These are phyloP conservation scores for Verticillium isaacii DNA, from an alignment of 2,329 filamentous ascomycete genomes.

Conservation along the genomic window DNA sequence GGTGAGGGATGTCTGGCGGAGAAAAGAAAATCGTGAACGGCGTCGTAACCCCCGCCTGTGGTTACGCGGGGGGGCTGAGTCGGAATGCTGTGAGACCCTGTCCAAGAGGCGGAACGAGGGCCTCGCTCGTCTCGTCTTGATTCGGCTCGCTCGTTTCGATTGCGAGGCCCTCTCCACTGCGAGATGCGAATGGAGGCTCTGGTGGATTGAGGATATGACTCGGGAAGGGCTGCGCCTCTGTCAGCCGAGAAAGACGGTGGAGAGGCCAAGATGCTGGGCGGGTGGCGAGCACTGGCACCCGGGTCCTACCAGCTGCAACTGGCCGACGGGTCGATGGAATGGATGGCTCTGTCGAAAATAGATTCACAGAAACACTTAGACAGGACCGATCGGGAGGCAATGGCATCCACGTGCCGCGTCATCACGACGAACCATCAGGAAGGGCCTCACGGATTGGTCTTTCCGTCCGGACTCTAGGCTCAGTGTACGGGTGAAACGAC, in stretches of 20 bases:
- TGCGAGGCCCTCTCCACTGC: background rate
- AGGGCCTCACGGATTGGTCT: background rate
- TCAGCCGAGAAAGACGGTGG: background rate
- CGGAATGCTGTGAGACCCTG: background rate
- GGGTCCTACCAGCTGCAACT: no score
- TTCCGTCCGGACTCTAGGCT: background rate
- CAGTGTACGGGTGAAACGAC: background rate
- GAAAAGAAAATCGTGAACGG: background rate
- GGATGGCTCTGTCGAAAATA: background rate
- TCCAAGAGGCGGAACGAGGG: background rate
- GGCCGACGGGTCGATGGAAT: no score
- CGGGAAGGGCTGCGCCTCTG: background rate
- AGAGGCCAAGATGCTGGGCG: background rate
- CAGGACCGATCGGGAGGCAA: background rate
- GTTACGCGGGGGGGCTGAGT: background rate
- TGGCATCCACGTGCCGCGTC: background rate
- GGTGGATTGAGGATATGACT: background rate
- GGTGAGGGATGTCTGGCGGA: background rate
- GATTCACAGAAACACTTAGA: background rate
- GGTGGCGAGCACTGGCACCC: background rate
- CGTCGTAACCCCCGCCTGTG: no score
- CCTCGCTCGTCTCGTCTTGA: background rate
- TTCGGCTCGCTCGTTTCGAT: background rate
- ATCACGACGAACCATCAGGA: background rate
- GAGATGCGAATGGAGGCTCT: background rate